A percentile compares a stretch with the other conserved stretches of the same genome.
Conservation (phyloP, 2,329 filamentous ascomycete genomes). For the Colletotrichum horii region DNA sequence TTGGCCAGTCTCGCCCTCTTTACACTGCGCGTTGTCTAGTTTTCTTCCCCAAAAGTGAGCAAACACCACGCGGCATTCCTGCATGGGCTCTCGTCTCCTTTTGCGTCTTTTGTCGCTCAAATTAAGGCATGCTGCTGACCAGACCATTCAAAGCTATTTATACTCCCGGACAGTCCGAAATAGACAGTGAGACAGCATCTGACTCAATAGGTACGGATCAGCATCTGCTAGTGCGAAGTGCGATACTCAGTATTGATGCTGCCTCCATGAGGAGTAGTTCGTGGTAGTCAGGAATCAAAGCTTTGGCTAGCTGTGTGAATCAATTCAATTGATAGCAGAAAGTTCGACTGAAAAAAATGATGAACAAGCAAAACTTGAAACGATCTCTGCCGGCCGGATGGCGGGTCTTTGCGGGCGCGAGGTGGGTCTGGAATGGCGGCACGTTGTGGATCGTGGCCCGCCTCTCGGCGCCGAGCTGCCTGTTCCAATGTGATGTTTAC, state of each 20-base stretch:
- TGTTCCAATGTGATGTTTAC: background rate
- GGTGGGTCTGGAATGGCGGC: background rate
- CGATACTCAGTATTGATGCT: no score
- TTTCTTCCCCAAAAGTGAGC: no score
- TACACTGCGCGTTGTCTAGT: no score
- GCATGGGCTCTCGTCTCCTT: no score
- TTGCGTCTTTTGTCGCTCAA: no score
- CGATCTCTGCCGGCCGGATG: fast-evolving
- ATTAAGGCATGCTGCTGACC: no score
- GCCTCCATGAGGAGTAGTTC: background rate
- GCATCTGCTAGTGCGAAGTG: no score
- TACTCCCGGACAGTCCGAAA: no score
- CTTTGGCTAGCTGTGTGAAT: background rate
- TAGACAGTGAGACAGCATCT: no score
- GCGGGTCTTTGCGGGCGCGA: background rate
- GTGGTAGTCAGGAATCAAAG: background rate
- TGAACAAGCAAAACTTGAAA: fast-evolving
- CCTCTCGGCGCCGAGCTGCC: background rate
- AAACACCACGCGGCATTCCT: no score
- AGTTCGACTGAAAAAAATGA: fast-evolving
- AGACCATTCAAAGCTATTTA: no score
- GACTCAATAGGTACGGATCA: fast-evolving
- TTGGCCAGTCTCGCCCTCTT: no score
- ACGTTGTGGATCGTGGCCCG: background rate
- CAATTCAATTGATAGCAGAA: background rate